These are phyloP conservation scores for Phytomonas serpens DNA, from an alignment of 208 protist genomes.

Conservation along the genomic window DNA sequence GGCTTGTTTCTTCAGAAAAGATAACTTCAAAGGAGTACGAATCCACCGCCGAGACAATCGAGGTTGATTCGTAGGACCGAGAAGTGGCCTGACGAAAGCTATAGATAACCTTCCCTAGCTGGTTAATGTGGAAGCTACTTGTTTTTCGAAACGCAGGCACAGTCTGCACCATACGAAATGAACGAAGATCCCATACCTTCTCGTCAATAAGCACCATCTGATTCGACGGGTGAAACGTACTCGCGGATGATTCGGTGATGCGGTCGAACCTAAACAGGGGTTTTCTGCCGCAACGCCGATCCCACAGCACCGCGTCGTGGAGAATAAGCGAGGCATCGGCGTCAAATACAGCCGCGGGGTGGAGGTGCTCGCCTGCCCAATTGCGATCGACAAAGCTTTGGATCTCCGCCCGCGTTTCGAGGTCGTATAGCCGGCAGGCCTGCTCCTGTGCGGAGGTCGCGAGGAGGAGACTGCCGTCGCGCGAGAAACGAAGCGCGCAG, in stretches of 20 bases:
- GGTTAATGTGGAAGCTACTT: slow-evolving; percentile 59
- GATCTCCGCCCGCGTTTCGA: slow-evolving; percentile 41
- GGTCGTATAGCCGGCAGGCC: slow-evolving; percentile 56
- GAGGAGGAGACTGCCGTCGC: slow-evolving; percentile 45
- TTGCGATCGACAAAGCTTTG: slow-evolving; percentile 57
- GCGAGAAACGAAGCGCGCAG: slow-evolving; percentile 55
- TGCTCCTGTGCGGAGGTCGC: slow-evolving; percentile 56
- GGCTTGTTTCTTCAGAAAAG: slow-evolving; percentile 69
- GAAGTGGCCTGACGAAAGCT: slow-evolving; percentile 58
- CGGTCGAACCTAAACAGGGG: slow-evolving; percentile 82
- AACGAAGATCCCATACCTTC: slow-evolving; percentile 81
- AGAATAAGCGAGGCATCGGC: slow-evolving; percentile 58
- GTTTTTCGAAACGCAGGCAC: slow-evolving; percentile 62
- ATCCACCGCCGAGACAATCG: slow-evolving; percentile 73
- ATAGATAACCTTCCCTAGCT: slow-evolving; percentile 52
- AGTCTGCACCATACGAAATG: slow-evolving; percentile 60
- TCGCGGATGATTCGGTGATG: slow-evolving; percentile 76
- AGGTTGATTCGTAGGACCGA: slow-evolving; percentile 20
- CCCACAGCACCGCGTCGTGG: slow-evolving; percentile 83
- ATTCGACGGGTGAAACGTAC: slow-evolving; percentile 67
- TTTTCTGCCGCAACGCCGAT: slow-evolving; percentile 55
- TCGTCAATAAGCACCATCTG: slow-evolving; percentile 78
- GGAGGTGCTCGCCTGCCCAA: slow-evolving; percentile 57
- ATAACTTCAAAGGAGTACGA: slow-evolving; percentile 69
- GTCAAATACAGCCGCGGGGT: slow-evolving; percentile 79